These are phyloP conservation scores for Nicotiana tomentosiformis DNA, from an alignment of 257 asterid species.

Conservation along the genomic window DNA sequence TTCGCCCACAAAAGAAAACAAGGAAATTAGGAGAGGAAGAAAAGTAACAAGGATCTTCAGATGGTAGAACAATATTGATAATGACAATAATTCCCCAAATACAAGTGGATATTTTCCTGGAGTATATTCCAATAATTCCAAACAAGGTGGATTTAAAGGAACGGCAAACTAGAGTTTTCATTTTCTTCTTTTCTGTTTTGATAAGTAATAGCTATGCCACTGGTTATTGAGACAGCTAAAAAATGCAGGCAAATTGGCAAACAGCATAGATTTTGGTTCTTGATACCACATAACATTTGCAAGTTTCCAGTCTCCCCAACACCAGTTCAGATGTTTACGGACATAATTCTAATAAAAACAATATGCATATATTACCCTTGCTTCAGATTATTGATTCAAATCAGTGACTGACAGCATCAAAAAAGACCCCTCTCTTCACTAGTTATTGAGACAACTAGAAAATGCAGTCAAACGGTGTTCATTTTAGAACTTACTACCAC, in stretches of 20 bases:
- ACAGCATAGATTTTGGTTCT: background rate
- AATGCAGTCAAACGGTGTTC: background rate
- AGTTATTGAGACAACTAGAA: background rate
- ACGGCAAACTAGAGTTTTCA: background rate
- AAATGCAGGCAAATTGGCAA: background rate
- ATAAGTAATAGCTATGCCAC: background rate
- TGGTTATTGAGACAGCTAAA: background rate
- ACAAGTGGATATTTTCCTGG: background rate
- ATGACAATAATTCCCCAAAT: background rate
- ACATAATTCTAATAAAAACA: background rate
- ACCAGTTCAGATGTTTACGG: background rate
- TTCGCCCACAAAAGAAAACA: background rate
- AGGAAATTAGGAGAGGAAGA: background rate
- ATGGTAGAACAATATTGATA: background rate
- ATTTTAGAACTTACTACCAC: background rate
- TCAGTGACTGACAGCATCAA: background rate
- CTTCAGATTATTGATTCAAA: background rate
- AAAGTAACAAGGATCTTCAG: background rate
- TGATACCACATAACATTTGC: background rate
- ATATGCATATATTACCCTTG: background rate
- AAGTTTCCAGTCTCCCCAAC: background rate
- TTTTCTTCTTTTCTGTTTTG: background rate
- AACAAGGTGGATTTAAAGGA: background rate
- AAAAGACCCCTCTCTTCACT: background rate
- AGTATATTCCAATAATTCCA: background rate